Conservation (phyloP, 225 moss, liverwort and hornwort genomes). For the Thuidium tamariscinum region DNA sequence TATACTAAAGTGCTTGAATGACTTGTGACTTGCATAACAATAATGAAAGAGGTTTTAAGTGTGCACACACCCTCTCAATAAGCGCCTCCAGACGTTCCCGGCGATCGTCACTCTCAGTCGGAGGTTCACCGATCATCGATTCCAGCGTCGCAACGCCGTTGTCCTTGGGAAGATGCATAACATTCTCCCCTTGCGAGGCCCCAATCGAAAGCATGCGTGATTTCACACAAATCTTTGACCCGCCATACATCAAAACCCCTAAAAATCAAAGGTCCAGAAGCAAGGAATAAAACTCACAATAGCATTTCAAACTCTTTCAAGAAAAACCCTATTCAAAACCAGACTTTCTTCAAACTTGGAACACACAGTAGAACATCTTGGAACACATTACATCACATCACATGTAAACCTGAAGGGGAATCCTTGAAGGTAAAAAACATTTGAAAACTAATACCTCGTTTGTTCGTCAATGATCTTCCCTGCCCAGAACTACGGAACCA, state of each 20-base stretch:
- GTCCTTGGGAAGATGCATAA: conserved; percentile 7
- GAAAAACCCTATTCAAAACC: background rate
- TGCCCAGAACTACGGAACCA: background rate
- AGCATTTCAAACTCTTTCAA: background rate
- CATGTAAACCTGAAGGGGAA: background rate
- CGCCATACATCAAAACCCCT: background rate
- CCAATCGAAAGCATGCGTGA: conserved; percentile 1
- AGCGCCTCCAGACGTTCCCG: conserved; percentile 35
- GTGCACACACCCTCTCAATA: conserved; percentile 39
- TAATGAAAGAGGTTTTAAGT: background rate
- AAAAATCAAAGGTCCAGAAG: background rate
- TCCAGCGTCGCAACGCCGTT: conserved; percentile 37
- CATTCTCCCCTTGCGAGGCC: conserved; percentile 21
- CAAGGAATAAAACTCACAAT: too few relatives aligned
- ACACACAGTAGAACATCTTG: background rate
- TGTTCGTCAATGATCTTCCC: background rate
- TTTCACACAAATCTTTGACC: background rate
- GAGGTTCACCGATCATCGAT: conserved; percentile 3
- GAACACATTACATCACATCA: background rate
- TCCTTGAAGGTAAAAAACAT: background rate
- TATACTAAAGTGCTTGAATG: too few relatives aligned
- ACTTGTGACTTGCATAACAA: too few relatives aligned
- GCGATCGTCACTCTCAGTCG: background rate
- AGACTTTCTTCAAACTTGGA: background rate
- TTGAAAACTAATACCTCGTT: background rate